Evolutionary conservation across 176 grass and related monocot genomes (phyloP).

Genomic region (Elaeis guineensis): DNA sequence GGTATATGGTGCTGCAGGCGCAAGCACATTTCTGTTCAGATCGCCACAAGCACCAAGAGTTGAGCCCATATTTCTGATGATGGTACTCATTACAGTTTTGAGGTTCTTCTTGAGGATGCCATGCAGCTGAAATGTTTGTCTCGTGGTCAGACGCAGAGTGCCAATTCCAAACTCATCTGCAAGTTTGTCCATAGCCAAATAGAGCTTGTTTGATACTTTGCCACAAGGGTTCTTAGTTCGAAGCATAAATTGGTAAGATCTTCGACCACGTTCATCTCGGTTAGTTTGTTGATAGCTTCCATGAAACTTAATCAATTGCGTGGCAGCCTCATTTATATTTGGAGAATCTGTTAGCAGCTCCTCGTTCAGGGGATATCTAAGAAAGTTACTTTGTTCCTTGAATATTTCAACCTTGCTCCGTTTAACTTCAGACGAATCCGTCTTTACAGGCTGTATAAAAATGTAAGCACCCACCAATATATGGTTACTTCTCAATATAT

Average conservation of each 20-base stretch:
- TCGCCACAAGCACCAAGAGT: constrained; percentile 93
- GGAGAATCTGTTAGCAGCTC: constrained; percentile 69
- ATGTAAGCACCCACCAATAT: neutral
- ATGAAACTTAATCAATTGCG: constrained; percentile 92
- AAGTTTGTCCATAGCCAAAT: constrained; percentile 78
- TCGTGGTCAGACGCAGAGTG: constrained; percentile 80
- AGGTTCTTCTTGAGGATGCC: constrained; percentile 92
- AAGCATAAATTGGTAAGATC: constrained; percentile 95
- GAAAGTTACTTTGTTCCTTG: constrained; percentile 95
- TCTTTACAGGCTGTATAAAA: constrained; percentile 46
- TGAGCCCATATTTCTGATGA: constrained; percentile 94
- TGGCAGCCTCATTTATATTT: constrained; percentile 74
- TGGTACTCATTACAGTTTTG: constrained; percentile 68
- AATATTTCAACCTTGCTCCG: constrained; percentile 97
- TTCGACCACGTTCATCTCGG: constrained; percentile 66
- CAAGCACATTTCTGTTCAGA: constrained; percentile 94
- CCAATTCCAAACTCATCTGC: constrained; percentile 95
- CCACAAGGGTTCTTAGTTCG: constrained; percentile 94
- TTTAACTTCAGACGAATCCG: constrained; percentile 48
- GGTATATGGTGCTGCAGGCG: constrained; percentile 77
- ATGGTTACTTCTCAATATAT: too few species aligned
- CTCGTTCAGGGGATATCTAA: constrained; percentile 81
- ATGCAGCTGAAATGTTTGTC: constrained; percentile 96
- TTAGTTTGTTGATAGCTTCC: constrained; percentile 92
- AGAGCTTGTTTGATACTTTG: constrained; percentile 81